Evolutionary conservation across 768 basidiomycete genomes (phyloP), one percentile per base, ranked within the genome.

Genomic region (Phylloporus sp.): DNA sequence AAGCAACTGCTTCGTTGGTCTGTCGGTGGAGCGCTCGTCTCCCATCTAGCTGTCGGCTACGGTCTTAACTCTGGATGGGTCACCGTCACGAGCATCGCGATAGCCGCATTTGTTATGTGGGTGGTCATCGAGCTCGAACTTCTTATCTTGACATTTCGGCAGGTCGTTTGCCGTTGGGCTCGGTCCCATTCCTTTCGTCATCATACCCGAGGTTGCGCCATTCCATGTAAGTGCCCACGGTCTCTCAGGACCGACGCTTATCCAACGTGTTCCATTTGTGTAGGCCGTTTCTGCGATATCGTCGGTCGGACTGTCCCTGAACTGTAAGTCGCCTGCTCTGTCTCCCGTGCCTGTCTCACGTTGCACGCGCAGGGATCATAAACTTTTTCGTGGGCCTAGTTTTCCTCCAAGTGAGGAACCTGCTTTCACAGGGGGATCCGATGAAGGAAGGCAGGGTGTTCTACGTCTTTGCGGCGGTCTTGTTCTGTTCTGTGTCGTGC

Each of bases 161-260:
- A 89, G 88, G 67, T 86, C 89, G 1, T 97, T 94, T 65, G 89
- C 93, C 2, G 68, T 86, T 27, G 95, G 94, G 3, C 74, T 97
- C 15, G 95, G 95, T 1, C 93, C 95, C 2, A 70, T 97, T 27
- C 94, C 95, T 0, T 98, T 93, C 60, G 81, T 98, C 31, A 83
- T 97, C 65, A 82, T 95, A 26, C 82, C 92, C 14, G 93, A 97
- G 60, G 81, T 96, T 18, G 85, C 92, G 3, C 91, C 91, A 2
- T 65, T 77, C 40, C 77, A 86, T 57, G 90, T 86, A 63, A 51
- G 87, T 72, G 36, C 11, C 9, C 32, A 33, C 39, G 18, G 33
- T 42, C 20, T 42, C 20, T 5, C 18, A 44, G 33, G 28, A 24
- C 43, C 11, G 9, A 13, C 3, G 14, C 21, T 34, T 27, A 9